phyloP scores from a whole-genome alignment of 495 filamentous ascomycete genomes.

The Lepidopterella palustris region DNA sequence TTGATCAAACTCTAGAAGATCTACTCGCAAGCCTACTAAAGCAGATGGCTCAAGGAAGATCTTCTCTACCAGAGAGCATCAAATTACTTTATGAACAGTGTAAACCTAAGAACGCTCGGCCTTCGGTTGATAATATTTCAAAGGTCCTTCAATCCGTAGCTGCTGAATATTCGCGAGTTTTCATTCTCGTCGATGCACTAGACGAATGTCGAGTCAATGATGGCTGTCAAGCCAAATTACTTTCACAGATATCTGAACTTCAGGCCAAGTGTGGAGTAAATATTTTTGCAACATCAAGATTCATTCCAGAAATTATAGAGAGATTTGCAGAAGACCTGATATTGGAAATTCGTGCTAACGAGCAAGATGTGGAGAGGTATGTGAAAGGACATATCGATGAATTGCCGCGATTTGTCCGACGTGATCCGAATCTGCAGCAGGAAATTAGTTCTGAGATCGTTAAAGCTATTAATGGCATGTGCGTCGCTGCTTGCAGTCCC shows the following conservation, averaged over 20 bases:
- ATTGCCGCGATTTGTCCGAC: constrained; percentile 12
- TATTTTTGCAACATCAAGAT: constrained; percentile 24
- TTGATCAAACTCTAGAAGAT: constrained; percentile 31
- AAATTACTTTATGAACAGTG: background rate
- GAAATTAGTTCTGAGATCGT: constrained; percentile 12
- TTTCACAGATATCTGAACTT: constrained; percentile 32
- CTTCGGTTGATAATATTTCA: background rate
- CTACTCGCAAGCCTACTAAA: constrained; percentile 38
- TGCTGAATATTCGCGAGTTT: constrained; percentile 28
- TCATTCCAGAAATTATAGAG: constrained; percentile 14
- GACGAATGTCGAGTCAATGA: constrained; percentile 31
- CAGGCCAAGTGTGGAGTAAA: constrained; percentile 27
- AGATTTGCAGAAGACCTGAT: constrained; percentile 2
- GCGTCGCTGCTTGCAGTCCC: background rate
- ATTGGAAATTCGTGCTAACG: constrained; percentile 21
- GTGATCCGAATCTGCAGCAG: constrained; percentile 2
- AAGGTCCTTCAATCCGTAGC: constrained; percentile 27
- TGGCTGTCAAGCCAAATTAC: constrained; percentile 9
- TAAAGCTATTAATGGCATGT: constrained; percentile 25
- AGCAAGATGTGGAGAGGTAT: constrained; percentile 19
- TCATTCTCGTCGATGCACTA: constrained; percentile 45
- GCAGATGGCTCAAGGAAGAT: constrained; percentile 34
- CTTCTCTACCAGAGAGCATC: background rate
- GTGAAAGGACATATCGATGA: constrained; percentile 10
- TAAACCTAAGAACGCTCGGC: background rate